Percentiles rank a stretch among this genome's conserved stretches.
These are phyloP conservation scores for Saccharum hybrid DNA, from an alignment of 202 grass and related monocot species.

Conservation along the genomic window DNA sequence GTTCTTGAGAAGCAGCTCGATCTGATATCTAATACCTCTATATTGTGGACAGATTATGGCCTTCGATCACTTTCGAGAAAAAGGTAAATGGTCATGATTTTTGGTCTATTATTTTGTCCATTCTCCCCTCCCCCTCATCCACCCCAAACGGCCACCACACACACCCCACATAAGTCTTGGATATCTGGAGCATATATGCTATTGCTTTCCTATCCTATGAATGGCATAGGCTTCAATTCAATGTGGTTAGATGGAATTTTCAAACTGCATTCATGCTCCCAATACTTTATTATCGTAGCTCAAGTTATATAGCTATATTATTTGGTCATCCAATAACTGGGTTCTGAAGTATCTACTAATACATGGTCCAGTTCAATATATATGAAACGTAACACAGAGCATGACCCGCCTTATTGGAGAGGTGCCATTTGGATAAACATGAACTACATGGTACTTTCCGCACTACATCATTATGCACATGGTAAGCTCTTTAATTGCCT, in stretches of 20 bases:
- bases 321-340: neutral
- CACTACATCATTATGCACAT: conserved; percentile 75
- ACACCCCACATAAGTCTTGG: neutral
- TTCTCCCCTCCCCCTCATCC: neutral
- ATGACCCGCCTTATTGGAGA: conserved; percentile 94
- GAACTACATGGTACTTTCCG: conserved; percentile 98
- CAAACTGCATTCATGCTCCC: neutral
- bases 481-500: conserved; percentile 48
- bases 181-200: conserved; percentile 1
- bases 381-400: conserved; percentile 93
- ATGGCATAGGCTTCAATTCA: neutral
- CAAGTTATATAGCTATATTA: neutral
- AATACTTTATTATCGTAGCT: neutral
- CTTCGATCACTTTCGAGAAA: conserved; percentile 87
- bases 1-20: conserved; percentile 87
- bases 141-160: neutral
- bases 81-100: conserved; percentile 56
- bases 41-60: conserved; percentile 93
- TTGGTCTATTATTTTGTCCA: conserved; percentile 10
- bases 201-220: neutral
- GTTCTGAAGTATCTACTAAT: conserved; percentile 39
- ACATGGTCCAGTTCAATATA: conserved; percentile 73
- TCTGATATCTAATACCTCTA: conserved; percentile 83
- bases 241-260: neutral
- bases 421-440: conserved; percentile 99